Percentiles rank a stretch among this genome's conserved stretches.
Conservation (phyloP, 495 filamentous ascomycete genomes). For the Penicillium alfredii region DNA sequence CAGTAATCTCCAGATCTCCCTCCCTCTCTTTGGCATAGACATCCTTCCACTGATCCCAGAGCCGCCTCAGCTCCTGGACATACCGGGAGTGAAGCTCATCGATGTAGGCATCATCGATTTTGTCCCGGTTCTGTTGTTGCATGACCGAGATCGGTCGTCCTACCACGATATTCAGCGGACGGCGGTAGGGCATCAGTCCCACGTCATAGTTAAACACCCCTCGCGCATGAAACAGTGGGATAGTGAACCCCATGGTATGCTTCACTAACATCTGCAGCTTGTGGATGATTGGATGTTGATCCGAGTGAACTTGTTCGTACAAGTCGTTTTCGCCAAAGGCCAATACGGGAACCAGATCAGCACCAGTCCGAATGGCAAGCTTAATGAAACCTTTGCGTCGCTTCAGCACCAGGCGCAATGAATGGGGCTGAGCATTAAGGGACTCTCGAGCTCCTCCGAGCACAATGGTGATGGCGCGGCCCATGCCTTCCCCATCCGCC, state of each 20-base stretch:
- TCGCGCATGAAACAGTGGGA: conserved; percentile 82
- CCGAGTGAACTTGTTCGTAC: conserved; percentile 76
- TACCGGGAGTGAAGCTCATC: conserved; percentile 74
- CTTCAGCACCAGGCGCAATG: conserved; percentile 68
- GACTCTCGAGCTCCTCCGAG: conserved; percentile 89
- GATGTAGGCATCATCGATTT: conserved; percentile 66
- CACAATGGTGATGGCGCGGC: conserved; percentile 92
- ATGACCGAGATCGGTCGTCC: conserved; percentile 70
- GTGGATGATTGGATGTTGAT: conserved; percentile 66
- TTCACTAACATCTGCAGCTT: conserved; percentile 75
- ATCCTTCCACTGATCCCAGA: conserved; percentile 90
- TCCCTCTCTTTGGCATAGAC: conserved; percentile 65
- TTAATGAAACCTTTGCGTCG: conserved; percentile 90
- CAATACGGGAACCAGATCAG: conserved; percentile 85
- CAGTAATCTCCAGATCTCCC: conserved; percentile 72
- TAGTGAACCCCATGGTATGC: conserved; percentile 81
- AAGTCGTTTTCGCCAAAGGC: conserved; percentile 94
- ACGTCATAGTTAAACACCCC: conserved; percentile 98
- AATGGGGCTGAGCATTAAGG: conserved; percentile 73
- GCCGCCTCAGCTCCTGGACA: conserved; percentile 65
- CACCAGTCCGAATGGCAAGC: conserved; percentile 80
- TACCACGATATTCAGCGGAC: conserved; percentile 81
- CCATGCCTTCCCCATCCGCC: conserved; percentile 78
- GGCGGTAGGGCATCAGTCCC: conserved; percentile 87
- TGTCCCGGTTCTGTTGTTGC: conserved; percentile 44